A percentile compares a stretch with the other conserved stretches of the same genome.
Evolutionary conservation across 192 early-diverging fungal species (phyloP).

Genomic region (Linnemannia hyalina): DNA sequence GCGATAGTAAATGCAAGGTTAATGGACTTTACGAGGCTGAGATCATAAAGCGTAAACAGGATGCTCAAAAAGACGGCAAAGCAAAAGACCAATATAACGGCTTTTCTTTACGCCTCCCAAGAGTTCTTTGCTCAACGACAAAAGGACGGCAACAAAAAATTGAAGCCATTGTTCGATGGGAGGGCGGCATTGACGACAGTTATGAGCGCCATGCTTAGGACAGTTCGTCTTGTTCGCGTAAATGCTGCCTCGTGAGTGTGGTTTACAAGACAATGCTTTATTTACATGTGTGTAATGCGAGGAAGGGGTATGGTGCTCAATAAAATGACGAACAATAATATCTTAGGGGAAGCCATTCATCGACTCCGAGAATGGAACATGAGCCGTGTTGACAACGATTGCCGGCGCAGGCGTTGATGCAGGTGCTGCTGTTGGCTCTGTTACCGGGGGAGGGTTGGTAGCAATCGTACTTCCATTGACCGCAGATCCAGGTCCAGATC

Average conservation of each 20-base stretch:
- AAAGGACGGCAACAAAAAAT: too few relatives aligned
- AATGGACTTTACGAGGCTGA: too few relatives aligned
- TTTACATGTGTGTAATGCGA: not conserved
- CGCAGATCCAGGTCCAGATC: not conserved
- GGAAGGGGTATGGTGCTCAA: not conserved
- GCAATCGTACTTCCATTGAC: not conserved
- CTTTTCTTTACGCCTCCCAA: too few relatives aligned
- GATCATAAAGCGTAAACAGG: too few relatives aligned
- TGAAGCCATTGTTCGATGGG: too few relatives aligned
- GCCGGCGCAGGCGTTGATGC: slow-evolving; percentile 8
- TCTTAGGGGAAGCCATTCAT: slow-evolving; percentile 46
- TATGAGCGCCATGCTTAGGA: too few relatives aligned
- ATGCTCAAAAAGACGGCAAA: too few relatives aligned
- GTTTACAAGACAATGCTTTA: not conserved
- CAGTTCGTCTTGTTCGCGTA: too few relatives aligned
- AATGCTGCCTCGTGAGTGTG: not conserved
- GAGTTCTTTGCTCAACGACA: too few relatives aligned
- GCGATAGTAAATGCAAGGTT: too few relatives aligned
- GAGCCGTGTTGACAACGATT: slow-evolving; percentile 37
- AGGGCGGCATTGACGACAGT: too few relatives aligned
- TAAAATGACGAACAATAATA: not conserved
- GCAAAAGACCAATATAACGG: too few relatives aligned
- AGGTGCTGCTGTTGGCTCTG: not conserved
- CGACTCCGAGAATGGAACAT: slow-evolving; percentile 32
- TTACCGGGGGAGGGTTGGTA: not conserved